phyloP scores from a whole-genome alignment of 768 basidiomycete genomes.

The Mycena leptocephala region DNA sequence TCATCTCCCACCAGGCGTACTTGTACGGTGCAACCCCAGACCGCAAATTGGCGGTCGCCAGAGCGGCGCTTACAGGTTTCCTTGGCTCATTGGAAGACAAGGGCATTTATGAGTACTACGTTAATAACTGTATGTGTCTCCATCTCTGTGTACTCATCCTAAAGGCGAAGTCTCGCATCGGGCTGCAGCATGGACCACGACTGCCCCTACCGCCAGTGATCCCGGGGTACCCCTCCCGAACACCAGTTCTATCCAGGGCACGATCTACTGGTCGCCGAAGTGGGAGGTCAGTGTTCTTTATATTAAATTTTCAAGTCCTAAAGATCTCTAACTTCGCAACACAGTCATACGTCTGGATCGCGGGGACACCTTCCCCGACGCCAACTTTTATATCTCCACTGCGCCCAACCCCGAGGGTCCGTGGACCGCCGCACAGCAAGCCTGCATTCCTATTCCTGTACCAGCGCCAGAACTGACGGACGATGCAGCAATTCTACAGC shows the following conservation, averaged over 20 bases:
- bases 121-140: too few relatives aligned
- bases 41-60: conserved; percentile 18
- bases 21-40: conserved; percentile 23
- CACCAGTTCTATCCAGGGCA: conserved; percentile 19
- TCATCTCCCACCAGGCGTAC: conserved; percentile 4
- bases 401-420: conserved; percentile 28
- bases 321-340: not conserved
- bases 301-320: not conserved
- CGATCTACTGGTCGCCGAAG: conserved; percentile 27
- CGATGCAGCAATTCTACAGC: not conserved
- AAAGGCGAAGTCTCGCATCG: too few relatives aligned
- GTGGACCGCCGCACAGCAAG: conserved; percentile 5
- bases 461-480: not conserved
- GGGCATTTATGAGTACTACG: conserved; percentile 32
- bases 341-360: conserved; percentile 33
- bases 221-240: conserved; percentile 8
- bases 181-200: conserved; percentile 12
- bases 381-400: conserved; percentile 30
- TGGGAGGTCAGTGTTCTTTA: conserved; percentile 18
- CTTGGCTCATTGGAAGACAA: conserved; percentile 18
- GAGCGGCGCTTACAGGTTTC: conserved; percentile 23
- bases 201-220: not conserved
- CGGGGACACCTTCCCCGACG: conserved; percentile 29
- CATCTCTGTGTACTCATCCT: too few relatives aligned
- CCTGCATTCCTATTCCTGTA: not conserved